Base-by-base conservation (phyloP, 768 basidiomycete genomes). In the Termitomyces heimii region DNA sequence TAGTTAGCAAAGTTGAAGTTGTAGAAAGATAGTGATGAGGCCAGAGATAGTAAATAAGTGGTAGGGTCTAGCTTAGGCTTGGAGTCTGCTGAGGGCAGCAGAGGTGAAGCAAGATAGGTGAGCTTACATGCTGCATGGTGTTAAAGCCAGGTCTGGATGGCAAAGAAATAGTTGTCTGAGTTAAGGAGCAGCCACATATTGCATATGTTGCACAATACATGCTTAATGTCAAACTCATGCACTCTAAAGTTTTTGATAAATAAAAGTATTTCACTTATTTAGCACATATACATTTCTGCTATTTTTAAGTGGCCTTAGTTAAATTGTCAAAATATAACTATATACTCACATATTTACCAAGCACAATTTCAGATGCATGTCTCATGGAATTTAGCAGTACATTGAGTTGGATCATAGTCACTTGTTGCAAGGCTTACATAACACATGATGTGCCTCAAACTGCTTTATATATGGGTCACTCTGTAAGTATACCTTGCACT, bases 371-470 rank as follows among this genome's bases (percentile, higher is more conserved):
- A 88, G 75, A 66, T 92, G 89, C 3, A 89, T n/a, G 66, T 91
- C 88, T 89, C 89, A 92, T 0, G 89, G 89, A 55, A 92, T 91
- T 20, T 83, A 86, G 65, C 89, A 92, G 64, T 90, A 92, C 0
- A 88, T 91, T 54, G 88, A 91, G 67, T 92, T 92, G 45, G 89
- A 88, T 9, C 89, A 79, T n/a, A 92, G 75, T 89, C 89, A 92
- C 68, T 89, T 90, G 68, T 89, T 84, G 71, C 89, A 92, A 4
- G 80, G 82, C 47, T 84, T 85, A 68, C 89, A 91, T 10, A 90
- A 77, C 35, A 91, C 88, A 14, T 88, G n/a, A n/a, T 79, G 66
- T 90, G 90, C 82, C 70, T 91, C 88, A 66, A 89, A 89, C 62
- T 86, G 78, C 20, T 83, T 85, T 42, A 91, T 87, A 62, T 89